A percentile compares a stretch with the other conserved stretches of the same genome.
Conservation (phyloP, 176 grass and related monocot species). For the Poa pratensis region DNA sequence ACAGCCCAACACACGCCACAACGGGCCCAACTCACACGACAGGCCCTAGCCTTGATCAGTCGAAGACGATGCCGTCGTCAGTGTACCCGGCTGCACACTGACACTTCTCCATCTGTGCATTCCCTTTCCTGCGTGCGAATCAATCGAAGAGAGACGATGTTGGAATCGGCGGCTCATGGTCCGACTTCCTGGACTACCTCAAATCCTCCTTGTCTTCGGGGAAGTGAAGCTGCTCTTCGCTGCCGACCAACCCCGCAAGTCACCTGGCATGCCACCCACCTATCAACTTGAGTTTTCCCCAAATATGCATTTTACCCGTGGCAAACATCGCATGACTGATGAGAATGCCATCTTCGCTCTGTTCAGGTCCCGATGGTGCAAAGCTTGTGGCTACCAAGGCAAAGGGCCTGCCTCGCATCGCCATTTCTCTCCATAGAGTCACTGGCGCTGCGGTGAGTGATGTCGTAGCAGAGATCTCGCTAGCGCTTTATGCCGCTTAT, state of each 20-base stretch:
- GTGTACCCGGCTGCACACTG: too few species aligned
- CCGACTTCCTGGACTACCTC: constrained; percentile 82
- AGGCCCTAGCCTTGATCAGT: too few species aligned
- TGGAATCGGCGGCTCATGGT: constrained; percentile 82
- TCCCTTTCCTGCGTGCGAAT: constrained; percentile 29
- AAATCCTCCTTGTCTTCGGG: constrained; percentile 65
- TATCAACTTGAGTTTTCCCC: background rate
- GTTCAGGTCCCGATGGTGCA: constrained; percentile 44
- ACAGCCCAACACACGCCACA: too few species aligned
- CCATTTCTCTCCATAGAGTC: constrained; percentile 61
- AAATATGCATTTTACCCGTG: background rate
- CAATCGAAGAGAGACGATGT: constrained; percentile 73
- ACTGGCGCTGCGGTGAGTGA: constrained; percentile 49
- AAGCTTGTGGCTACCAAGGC: constrained; percentile 75
- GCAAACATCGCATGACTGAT: background rate
- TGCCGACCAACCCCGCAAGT: background rate
- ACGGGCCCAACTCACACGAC: too few species aligned
- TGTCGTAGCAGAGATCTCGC: constrained; percentile 61
- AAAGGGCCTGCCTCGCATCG: constrained; percentile 86
- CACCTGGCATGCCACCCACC: background rate
- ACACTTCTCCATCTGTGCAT: background rate
- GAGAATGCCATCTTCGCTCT: constrained; percentile 2
- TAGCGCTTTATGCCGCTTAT: constrained; percentile 62
- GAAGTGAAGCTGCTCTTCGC: constrained; percentile 61
- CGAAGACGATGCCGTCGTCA: too few species aligned